Conservation (phyloP, 805 yeast species). For the Myxozyma sirexii region DNA sequence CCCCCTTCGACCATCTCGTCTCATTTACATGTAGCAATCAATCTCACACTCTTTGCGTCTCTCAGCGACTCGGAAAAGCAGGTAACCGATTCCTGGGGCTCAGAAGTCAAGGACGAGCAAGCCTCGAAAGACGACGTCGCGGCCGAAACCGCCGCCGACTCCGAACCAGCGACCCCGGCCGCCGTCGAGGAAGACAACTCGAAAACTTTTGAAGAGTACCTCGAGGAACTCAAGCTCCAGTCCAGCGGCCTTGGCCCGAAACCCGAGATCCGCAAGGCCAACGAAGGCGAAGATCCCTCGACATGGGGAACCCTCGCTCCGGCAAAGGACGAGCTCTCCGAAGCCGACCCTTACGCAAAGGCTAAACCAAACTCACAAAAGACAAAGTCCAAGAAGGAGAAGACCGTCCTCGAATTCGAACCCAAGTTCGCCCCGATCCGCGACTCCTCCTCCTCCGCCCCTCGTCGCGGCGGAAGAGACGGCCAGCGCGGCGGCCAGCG, state of each 20-base stretch:
- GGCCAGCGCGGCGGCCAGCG: conserved; percentile 20
- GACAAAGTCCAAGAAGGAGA: conserved; percentile 78
- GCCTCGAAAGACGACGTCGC: conserved; percentile 57
- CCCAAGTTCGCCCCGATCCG: conserved; percentile 30
- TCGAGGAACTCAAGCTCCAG: conserved; percentile 53
- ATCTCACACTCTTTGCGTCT: not conserved
- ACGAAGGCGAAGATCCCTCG: conserved; percentile 58
- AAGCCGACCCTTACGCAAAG: conserved; percentile 52
- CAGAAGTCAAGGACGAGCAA: conserved; percentile 66
- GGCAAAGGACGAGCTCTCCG: conserved; percentile 64
- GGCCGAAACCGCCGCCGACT: conserved; percentile 42
- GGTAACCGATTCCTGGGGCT: conserved; percentile 83
- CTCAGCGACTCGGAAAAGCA: conserved; percentile 75
- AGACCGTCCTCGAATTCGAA: conserved; percentile 72
- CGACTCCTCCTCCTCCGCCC: conserved; percentile 6
- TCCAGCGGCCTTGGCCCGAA: conserved; percentile 34
- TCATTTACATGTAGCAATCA: not conserved
- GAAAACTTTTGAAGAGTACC: conserved; percentile 85
- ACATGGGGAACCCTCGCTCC: conserved; percentile 41
- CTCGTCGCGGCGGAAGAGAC: conserved; percentile 26
- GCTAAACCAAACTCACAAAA: conserved; percentile 60
- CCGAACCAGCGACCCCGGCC: conserved; percentile 46
- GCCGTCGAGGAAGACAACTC: conserved; percentile 47
- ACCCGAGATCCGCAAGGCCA: conserved; percentile 48
- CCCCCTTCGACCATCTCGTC: not conserved